These are phyloP conservation scores for Sindora glabra DNA, from an alignment of 306 rosid species.

Conservation along the genomic window DNA sequence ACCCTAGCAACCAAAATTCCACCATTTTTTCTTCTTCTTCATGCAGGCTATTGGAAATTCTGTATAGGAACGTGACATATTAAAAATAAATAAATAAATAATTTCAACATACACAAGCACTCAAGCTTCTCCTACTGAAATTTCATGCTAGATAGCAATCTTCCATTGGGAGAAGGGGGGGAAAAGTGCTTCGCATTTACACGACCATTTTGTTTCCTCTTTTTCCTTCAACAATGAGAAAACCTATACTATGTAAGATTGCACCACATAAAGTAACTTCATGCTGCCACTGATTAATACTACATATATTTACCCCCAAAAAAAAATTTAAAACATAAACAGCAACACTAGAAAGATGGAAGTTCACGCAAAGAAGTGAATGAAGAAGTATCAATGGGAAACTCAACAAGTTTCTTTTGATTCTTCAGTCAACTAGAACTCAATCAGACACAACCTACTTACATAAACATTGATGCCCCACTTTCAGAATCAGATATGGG, in stretches of 20 bases:
- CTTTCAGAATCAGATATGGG: background rate
- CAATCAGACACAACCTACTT: background rate
- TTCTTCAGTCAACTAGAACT: background rate
- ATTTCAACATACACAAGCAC: background rate
- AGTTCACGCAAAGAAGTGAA: no score
- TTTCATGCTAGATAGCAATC: background rate
- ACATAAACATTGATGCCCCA: background rate
- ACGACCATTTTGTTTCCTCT: no score
- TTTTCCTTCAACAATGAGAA: no score
- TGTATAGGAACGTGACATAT: conserved; percentile 15
- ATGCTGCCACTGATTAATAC: no score
- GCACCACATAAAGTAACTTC: no score
- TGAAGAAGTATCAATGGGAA: background rate
- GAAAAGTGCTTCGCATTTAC: no score
- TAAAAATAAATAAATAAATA: background rate
- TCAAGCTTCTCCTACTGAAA: background rate
- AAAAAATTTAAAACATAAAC: no score
- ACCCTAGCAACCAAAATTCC: conserved; percentile 38
- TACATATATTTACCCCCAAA: no score
- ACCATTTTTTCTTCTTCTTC: conserved; percentile 84
- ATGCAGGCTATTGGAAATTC: conserved; percentile 33
- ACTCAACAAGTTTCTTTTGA: background rate
- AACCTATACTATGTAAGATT: no score
- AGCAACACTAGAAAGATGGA: background rate
- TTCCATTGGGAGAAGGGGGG: no score